Conservation (phyloP, 768 basidiomycete species). For the Tricholomella constricta region DNA sequence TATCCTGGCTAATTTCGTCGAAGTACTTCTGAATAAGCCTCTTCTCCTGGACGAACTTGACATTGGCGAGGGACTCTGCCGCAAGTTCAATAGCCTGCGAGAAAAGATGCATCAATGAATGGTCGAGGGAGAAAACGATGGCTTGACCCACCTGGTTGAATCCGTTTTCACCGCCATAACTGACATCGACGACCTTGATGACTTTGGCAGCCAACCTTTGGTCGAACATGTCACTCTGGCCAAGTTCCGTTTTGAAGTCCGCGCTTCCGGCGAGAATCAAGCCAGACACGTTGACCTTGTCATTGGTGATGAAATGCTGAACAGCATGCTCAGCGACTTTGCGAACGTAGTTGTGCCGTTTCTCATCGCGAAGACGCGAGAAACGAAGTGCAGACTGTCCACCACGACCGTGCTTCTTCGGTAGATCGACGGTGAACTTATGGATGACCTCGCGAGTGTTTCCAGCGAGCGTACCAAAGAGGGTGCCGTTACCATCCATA, state of each 20-base stretch:
- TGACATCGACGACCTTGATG: constrained; percentile 98
- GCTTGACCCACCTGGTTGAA: constrained; percentile 88
- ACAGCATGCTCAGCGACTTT: constrained; percentile 98
- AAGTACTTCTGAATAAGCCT: constrained; percentile 97
- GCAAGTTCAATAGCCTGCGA: constrained; percentile 95
- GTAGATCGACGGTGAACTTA: constrained; percentile 98
- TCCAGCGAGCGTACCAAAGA: constrained; percentile 94
- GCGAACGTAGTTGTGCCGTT: constrained; percentile 99
- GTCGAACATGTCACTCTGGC: constrained; percentile 97
- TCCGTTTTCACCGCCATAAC: constrained; percentile 97
- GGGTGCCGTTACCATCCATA: constrained; percentile 98
- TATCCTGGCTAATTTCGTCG: constrained; percentile 98
- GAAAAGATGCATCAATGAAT: background rate
- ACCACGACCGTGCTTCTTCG: constrained; percentile 99
- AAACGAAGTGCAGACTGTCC: constrained; percentile 99
- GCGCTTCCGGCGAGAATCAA: constrained; percentile 95
- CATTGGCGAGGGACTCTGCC: constrained; percentile 93
- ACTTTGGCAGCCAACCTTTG: constrained; percentile 84
- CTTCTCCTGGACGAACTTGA: constrained; percentile 99
- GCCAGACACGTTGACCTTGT: constrained; percentile 98
- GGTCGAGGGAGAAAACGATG: background rate
- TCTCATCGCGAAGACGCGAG: constrained; percentile 98
- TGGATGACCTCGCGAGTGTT: constrained; percentile 97
- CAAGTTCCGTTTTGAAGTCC: constrained; percentile 98
- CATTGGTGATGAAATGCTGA: constrained; percentile 96